phyloP scores from a whole-genome alignment of 2,329 filamentous ascomycete species.

The Rhexocercosporidium sp. region DNA sequence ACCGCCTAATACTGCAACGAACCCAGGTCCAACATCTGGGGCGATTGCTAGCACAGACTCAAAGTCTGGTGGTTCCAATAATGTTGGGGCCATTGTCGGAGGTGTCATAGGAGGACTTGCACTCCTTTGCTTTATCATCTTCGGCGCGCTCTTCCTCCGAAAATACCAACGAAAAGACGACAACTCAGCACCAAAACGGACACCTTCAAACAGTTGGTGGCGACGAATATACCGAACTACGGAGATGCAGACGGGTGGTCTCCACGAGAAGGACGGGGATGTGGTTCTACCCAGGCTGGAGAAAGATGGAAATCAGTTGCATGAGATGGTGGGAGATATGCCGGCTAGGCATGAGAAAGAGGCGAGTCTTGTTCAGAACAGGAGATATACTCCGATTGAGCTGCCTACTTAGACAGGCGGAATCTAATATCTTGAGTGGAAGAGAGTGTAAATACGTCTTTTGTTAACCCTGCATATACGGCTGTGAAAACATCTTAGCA shows the following conservation, averaged over 20 bases:
- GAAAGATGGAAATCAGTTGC: constrained; percentile 14
- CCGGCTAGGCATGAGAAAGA: constrained; percentile 12
- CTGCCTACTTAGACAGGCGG: not conserved
- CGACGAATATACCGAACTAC: constrained; percentile 10
- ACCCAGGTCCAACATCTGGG: not conserved
- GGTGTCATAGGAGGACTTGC: constrained; percentile 45
- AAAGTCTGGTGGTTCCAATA: constrained; percentile 26
- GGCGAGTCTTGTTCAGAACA: constrained; percentile 1
- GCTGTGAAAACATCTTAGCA: not conserved
- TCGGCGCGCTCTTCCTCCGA: constrained; percentile 24
- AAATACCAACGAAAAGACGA: constrained; percentile 18
- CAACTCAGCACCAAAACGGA: not conserved
- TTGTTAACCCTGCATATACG: not conserved
- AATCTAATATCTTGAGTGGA: not conserved
- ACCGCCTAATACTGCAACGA: constrained; percentile 9
- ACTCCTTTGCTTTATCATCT: constrained; percentile 40
- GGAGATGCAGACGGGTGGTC: constrained; percentile 17
- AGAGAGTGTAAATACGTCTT: not conserved
- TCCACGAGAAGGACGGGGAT: constrained; percentile 17
- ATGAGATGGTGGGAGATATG: constrained; percentile 11
- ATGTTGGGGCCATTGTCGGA: constrained; percentile 43
- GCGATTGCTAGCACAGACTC: constrained; percentile 14
- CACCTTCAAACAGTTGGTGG: constrained; percentile 5
- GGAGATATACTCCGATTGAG: constrained; percentile 8
- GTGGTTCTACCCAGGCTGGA: not conserved